Percentiles rank a stretch among this genome's conserved stretches.
phyloP scores from a whole-genome alignment of 1,284 basidiomycete genomes.

The Heliocybe sulcata region DNA sequence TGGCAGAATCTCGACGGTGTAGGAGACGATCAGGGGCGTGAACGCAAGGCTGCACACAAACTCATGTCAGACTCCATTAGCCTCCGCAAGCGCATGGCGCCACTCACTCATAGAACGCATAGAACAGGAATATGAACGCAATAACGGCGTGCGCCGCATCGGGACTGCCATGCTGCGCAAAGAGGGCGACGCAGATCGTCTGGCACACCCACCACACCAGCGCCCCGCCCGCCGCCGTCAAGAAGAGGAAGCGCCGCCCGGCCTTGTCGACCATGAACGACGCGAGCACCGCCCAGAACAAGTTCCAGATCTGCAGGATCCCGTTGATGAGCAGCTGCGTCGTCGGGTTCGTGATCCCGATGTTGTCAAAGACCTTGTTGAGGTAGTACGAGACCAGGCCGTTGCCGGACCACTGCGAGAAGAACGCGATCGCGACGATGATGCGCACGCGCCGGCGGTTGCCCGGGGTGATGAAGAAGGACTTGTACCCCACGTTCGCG shows the following conservation, averaged over 20 bases:
- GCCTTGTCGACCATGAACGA: constrained; percentile 50
- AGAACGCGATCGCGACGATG: constrained; percentile 63
- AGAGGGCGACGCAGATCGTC: constrained; percentile 65
- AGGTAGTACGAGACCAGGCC: constrained; percentile 76
- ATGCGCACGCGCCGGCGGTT: constrained; percentile 65
- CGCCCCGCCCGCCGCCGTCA: constrained; percentile 63
- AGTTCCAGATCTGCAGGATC: constrained; percentile 68
- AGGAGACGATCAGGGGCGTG: constrained; percentile 67
- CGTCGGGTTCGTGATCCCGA: constrained; percentile 60
- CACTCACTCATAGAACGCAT: constrained; percentile 57
- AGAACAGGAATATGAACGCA: constrained; percentile 74
- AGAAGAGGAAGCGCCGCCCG: constrained; percentile 60
- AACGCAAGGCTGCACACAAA: constrained; percentile 48
- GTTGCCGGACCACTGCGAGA: constrained; percentile 73
- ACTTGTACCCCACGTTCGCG: constrained; percentile 53
- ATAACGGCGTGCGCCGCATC: constrained; percentile 61
- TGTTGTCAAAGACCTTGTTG: constrained; percentile 59
- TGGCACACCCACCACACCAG: constrained; percentile 61
- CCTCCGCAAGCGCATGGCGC: background rate
- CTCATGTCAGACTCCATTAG: constrained; percentile 2
- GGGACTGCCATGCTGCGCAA: constrained; percentile 32
- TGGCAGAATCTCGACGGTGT: constrained; percentile 71
- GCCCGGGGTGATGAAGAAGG: constrained; percentile 49
- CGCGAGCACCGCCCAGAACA: constrained; percentile 53
- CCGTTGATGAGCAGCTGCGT: constrained; percentile 41